Conservation (phyloP, 495 filamentous ascomycete genomes). For the Penicillium nucicola region DNA sequence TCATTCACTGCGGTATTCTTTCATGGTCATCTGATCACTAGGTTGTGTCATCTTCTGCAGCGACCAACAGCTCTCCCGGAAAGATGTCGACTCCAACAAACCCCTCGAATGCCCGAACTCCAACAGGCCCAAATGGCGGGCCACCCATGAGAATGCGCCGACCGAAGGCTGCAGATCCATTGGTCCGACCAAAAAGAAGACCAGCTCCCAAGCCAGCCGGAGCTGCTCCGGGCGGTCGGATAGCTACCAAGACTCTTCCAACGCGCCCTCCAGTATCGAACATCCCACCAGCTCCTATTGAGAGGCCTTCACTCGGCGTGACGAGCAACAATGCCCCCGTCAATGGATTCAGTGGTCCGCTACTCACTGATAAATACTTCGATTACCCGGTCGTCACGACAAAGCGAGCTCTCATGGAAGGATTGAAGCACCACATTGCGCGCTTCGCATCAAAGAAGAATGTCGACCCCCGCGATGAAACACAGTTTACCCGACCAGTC, state of each 20-base stretch:
- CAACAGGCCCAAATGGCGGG: slow-evolving; percentile 32
- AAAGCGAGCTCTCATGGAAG: slow-evolving; percentile 74
- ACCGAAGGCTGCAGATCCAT: slow-evolving; percentile 59
- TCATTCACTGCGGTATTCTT: too few relatives aligned
- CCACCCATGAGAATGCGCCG: slow-evolving; percentile 41
- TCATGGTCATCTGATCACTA: too few relatives aligned
- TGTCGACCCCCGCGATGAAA: slow-evolving; percentile 70
- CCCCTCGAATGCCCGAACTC: slow-evolving; percentile 26
- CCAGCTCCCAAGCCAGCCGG: slow-evolving; percentile 28
- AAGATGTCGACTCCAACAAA: slow-evolving; percentile 39
- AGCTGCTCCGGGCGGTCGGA: slow-evolving; percentile 12
- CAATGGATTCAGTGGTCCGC: slow-evolving; percentile 60
- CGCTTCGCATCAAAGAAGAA: slow-evolving; percentile 61
- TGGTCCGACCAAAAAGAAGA: slow-evolving; percentile 62
- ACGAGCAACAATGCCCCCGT: slow-evolving; percentile 36
- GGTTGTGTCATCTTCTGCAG: neutral
- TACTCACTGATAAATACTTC: slow-evolving; percentile 45
- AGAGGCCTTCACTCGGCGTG: slow-evolving; percentile 11
- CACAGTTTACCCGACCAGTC: slow-evolving; percentile 83
- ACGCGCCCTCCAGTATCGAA: slow-evolving; percentile 16
- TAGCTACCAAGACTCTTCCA: slow-evolving; percentile 25
- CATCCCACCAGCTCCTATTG: slow-evolving; percentile 3
- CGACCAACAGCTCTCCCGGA: neutral
- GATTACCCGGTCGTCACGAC: slow-evolving; percentile 78
- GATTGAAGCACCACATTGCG: slow-evolving; percentile 82